Evolutionary conservation across 2,329 filamentous ascomycete genomes (phyloP).

Genomic region (Curvularia spicifera): DNA sequence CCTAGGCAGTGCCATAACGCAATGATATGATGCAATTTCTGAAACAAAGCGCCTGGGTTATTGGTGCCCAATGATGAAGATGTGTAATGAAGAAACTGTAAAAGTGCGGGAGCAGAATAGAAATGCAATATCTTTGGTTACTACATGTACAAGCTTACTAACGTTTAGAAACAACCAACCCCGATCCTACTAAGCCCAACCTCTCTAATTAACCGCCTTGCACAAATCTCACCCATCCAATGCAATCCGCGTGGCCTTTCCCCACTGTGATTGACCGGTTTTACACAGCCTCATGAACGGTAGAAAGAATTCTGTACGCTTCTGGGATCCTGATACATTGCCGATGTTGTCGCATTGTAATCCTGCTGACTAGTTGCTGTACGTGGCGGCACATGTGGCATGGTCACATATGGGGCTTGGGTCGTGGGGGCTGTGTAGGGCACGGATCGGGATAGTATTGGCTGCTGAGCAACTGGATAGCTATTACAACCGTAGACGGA

Average conservation of each 20-base stretch:
- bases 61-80: not conserved
- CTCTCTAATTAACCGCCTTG: not conserved
- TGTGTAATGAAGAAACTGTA: not conserved
- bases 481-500: slow-evolving; percentile 20
- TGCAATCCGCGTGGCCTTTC: slow-evolving; percentile 5
- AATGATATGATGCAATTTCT: not conserved
- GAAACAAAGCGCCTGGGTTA: not conserved
- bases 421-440: slow-evolving; percentile 24
- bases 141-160: not conserved
- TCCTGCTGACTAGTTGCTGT: slow-evolving; percentile 20
- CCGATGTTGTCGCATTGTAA: slow-evolving; percentile 12
- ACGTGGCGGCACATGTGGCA: slow-evolving; percentile 13
- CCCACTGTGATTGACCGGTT: slow-evolving; percentile 13
- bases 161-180: not conserved
- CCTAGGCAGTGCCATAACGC: not conserved
- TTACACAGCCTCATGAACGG: slow-evolving; percentile 30
- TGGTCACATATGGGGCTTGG: slow-evolving; percentile 20
- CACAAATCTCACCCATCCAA: slow-evolving; percentile 9
- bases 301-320: slow-evolving; percentile 25
- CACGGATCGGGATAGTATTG: slow-evolving; percentile 21
- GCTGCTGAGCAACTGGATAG: slow-evolving; percentile 24
- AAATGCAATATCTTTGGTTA: not conserved
- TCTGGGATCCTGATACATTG: slow-evolving; percentile 32
- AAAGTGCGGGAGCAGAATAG: not conserved
- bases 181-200: not conserved